Evolutionary conservation across 2,329 filamentous ascomycete species (phyloP), one percentile per base, ranked within the genome.

Genomic region (Aspergillus unguis): DNA sequence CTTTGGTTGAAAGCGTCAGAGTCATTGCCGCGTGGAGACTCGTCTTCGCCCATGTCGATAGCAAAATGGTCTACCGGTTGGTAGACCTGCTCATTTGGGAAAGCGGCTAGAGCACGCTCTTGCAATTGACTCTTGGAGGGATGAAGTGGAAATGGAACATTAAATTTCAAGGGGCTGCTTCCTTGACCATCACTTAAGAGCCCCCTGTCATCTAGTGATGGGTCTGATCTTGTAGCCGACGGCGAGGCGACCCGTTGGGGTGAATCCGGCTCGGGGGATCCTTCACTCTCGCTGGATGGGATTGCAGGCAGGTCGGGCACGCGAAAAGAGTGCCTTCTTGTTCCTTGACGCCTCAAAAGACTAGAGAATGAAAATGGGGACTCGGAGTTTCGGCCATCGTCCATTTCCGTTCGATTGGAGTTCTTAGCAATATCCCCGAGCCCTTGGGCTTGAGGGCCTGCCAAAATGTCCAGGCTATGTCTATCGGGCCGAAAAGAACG

Each of bases 91-190:
- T 78, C 75, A 53, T 77, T 77, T 9, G 76, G 76, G 56, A 77
- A 78, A 5, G 75, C 76, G 33, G 76, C 76, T 50, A 78, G 64
- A 11, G 75, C 70, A 58, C 75, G 74, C 62, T 95, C 89, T 57
- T 87, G 84, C 58, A 96, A 77, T 68, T 92, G 87, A 64, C 85
- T 84, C 68, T 94, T 86, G 6, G 88, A 88, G 64, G 90, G 86
- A 64, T 85, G 86, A 46, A 88, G 88, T 40, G 91, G 89, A 52
- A 95, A 77, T 52, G 88, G 85, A 53, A 95, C 80, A 50, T 96
- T 74, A 69, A 92, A 92, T 35, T 85, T 84, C 47, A 87, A 84
- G 61, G 88, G 87, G 57, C 83, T 81, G 57, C 89, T 88, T 65
- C 94, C 88, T 58, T 88, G 86, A 52, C 80, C 91, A 78, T 78